These are phyloP conservation scores for Rickenella mellea DNA, from an alignment of 768 basidiomycete genomes.

Conservation along the genomic window DNA sequence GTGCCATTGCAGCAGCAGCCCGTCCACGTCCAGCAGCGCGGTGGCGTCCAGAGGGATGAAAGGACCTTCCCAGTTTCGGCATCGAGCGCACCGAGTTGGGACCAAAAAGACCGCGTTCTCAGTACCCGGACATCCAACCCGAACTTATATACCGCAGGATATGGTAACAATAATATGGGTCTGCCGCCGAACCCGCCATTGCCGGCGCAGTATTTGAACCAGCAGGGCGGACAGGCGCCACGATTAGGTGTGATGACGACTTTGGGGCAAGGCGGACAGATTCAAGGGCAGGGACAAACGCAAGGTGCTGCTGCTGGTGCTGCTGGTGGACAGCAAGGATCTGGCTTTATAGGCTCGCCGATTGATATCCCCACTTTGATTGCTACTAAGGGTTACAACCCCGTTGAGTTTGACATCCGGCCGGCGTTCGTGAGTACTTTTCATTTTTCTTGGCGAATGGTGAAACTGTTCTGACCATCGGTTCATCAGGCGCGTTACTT, in stretches of 20 bases:
- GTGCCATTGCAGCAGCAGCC: slow-evolving; percentile 22
- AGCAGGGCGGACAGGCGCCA: slow-evolving; percentile 28
- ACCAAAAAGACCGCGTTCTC: slow-evolving; percentile 53
- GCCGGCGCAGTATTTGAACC: slow-evolving; percentile 57
- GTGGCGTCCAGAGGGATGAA: slow-evolving; percentile 7
- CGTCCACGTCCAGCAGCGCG: slow-evolving; percentile 14
- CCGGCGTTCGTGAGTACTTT: slow-evolving; percentile 58
- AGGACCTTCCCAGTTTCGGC: too few relatives aligned
- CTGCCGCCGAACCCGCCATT: slow-evolving; percentile 66
- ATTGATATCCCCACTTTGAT: slow-evolving; percentile 83
- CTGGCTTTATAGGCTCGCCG: slow-evolving; percentile 45
- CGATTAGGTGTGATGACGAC: slow-evolving; percentile 13
- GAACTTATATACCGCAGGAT: slow-evolving; percentile 50
- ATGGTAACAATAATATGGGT: slow-evolving; percentile 21
- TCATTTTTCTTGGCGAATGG: slow-evolving; percentile 4
- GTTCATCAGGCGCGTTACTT: slow-evolving; percentile 73
- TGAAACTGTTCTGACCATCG: slow-evolving; percentile 6
- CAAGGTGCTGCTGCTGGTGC: too few relatives aligned
- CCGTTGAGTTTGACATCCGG: slow-evolving; percentile 69
- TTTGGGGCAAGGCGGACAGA: slow-evolving; percentile 25
- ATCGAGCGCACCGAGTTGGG: slow-evolving; percentile 43
- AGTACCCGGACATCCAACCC: slow-evolving; percentile 55
- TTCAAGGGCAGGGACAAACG: slow-evolving; percentile 25
- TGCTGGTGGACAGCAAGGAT: slow-evolving; percentile 12
- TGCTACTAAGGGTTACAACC: slow-evolving; percentile 86